A percentile compares a stretch with the other conserved stretches of the same genome.
Conservation (phyloP, 768 basidiomycete species). For the Collybia mongolica region DNA sequence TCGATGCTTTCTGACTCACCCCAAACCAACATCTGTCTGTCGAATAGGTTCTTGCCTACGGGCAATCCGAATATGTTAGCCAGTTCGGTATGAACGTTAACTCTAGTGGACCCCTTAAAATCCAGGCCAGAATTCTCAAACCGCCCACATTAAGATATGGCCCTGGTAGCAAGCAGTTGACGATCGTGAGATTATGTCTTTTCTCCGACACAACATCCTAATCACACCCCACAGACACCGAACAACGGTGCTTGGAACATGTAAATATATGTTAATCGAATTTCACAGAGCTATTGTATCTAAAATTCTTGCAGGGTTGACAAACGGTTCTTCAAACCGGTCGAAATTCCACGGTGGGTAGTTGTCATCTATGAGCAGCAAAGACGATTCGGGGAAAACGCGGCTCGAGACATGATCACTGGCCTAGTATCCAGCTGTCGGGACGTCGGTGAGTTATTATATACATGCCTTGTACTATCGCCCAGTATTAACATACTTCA, state of each 20-base stretch:
- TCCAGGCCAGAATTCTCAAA: constrained; percentile 61
- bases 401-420: constrained; percentile 51
- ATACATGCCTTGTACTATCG: not conserved
- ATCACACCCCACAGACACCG: constrained; percentile 40
- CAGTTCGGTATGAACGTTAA: constrained; percentile 73
- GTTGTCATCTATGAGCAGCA: constrained; percentile 67
- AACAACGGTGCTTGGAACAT: constrained; percentile 79
- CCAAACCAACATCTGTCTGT: not conserved
- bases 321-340: constrained; percentile 64
- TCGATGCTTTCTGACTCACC: not conserved
- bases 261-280: constrained; percentile 32
- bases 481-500: not conserved
- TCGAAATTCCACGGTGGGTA: constrained; percentile 54
- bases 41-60: constrained; percentile 58
- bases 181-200: constrained; percentile 44
- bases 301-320: constrained; percentile 52
- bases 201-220: constrained; percentile 5
- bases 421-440: constrained; percentile 48
- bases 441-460: constrained; percentile 53
- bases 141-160: constrained; percentile 73
- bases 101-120: constrained; percentile 46
- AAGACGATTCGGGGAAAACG: constrained; percentile 48
- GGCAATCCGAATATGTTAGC: constrained; percentile 72
- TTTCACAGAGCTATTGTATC: not conserved
- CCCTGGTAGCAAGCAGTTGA: constrained; percentile 47